Conservation (phyloP, 345 rosid species). For the Dipteronia sinensis region DNA sequence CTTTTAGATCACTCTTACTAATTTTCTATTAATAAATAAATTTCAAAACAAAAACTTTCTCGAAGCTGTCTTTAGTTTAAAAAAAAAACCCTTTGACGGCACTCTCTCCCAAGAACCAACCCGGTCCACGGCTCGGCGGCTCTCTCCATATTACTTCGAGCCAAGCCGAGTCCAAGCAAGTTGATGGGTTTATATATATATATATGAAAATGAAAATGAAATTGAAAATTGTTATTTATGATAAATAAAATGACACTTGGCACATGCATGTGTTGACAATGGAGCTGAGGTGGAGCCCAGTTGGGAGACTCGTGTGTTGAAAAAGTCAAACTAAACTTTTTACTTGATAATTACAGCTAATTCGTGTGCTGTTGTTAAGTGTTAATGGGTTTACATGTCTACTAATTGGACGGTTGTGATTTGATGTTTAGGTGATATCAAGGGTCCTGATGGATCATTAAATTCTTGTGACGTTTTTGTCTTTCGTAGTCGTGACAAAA, state of each 20-base stretch:
- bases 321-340: neutral
- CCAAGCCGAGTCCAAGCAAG: conserved; percentile 1
- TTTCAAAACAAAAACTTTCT: neutral
- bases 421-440: neutral
- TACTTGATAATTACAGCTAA: neutral
- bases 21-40: too few species aligned
- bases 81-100: neutral
- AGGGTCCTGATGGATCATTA: neutral
- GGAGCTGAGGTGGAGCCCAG: neutral
- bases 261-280: neutral
- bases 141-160: neutral
- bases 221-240: too few species aligned
- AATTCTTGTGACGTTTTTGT: neutral
- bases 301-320: neutral
- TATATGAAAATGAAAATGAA: neutral
- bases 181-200: neutral
- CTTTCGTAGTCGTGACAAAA: too few species aligned
- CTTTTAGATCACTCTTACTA: too few species aligned
- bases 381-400: neutral
- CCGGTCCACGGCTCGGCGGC: neutral
- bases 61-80: neutral
- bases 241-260: neutral
- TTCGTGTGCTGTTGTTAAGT: neutral
- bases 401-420: neutral
- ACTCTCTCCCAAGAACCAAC: neutral